Evolutionary conservation across 2,329 filamentous ascomycete species (phyloP), one percentile per base, ranked within the genome.

Genomic region (Alternaria arborescens): DNA sequence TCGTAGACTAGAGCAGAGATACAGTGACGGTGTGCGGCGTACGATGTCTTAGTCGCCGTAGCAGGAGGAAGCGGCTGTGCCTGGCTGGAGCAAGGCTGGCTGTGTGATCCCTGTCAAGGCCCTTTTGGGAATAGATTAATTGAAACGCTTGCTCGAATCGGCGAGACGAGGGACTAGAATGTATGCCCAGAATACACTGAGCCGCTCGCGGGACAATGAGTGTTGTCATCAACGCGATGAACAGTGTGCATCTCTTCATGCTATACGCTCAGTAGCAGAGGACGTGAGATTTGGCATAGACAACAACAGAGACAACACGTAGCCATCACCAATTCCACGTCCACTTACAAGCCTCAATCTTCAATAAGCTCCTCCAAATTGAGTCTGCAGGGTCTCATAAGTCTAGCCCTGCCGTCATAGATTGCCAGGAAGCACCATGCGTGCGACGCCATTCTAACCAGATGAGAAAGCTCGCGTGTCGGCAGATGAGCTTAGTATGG

Each of bases 401-500:
- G 46, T 50, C 46, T 50, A 26, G 46, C 46, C 46, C 46, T 48
- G 46, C 46, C 20, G 30, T 24, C 14, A 38, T 50, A 38, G 32
- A 38, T 36, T 24, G 12, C 16, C 24, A 26, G 24, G 24, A 26
- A 26, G 24, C 24, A 26, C 24, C 24, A 26, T 26, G 24, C 6
- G 24, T 26, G 24, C 24, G 8, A 26, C 24, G 24, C 24, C 24
- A 26, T 26, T 50, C 24, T 53, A 56, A 38, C 18, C 32, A 62
- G 44, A 58, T 43, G 50, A 54, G 44, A 58, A 64, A 52, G 55
- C 58, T 58, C 60, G 42, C 48, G 52, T 32, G 22, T 48, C 55
- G 60, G 47, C 51, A 65, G 30, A 46, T 62, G 47, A 62, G 36
- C 42, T 62, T 58, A 53, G 50, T 47, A 43, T 43, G 38, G n/a